Percentiles rank a stretch among this genome's conserved stretches.
These are phyloP conservation scores for Elsinoe arachidis DNA, from an alignment of 2,329 filamentous ascomycete genomes.

Conservation along the genomic window DNA sequence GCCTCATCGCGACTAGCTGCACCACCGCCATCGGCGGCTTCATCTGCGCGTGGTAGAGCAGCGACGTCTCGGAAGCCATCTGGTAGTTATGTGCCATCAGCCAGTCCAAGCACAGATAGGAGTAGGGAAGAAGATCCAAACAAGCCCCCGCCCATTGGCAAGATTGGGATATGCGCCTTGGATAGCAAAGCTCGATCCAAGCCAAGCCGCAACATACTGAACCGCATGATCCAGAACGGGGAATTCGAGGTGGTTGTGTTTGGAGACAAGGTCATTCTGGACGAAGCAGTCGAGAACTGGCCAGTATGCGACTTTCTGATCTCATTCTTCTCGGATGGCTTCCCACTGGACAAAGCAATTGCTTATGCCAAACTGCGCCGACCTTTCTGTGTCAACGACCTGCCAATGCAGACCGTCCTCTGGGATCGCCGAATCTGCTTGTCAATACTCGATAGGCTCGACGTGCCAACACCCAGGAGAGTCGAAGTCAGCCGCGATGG, in stretches of 20 bases:
- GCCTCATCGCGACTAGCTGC: neutral
- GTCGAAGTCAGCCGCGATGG: constrained; percentile 91
- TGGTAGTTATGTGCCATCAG: constrained; percentile 71
- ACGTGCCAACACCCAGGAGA: constrained; percentile 79
- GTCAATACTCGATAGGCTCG: constrained; percentile 76
- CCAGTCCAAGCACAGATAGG: constrained; percentile 68
- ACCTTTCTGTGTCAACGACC: constrained; percentile 94
- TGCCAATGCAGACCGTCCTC: constrained; percentile 92
- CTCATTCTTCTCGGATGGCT: constrained; percentile 96
- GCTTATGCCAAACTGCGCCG: constrained; percentile 88
- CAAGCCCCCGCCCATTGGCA: constrained; percentile 46
- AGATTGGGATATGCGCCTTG: constrained; percentile 87
- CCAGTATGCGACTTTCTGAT: constrained; percentile 93
- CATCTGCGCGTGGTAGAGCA: constrained; percentile 32
- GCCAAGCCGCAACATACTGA: constrained; percentile 91
- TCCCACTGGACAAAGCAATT: constrained; percentile 93
- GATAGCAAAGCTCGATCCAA: constrained; percentile 96
- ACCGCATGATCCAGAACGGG: constrained; percentile 80
- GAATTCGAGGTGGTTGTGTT: constrained; percentile 98
- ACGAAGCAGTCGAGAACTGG: constrained; percentile 95
- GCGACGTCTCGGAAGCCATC: constrained; percentile 66
- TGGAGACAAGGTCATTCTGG: constrained; percentile 95
- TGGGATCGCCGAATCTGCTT: constrained; percentile 93
- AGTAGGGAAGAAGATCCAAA: constrained; percentile 43
- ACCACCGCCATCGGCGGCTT: neutral